Conservation (phyloP, 352 stramenopile genomes). For the Phytophthora pluvialis region DNA sequence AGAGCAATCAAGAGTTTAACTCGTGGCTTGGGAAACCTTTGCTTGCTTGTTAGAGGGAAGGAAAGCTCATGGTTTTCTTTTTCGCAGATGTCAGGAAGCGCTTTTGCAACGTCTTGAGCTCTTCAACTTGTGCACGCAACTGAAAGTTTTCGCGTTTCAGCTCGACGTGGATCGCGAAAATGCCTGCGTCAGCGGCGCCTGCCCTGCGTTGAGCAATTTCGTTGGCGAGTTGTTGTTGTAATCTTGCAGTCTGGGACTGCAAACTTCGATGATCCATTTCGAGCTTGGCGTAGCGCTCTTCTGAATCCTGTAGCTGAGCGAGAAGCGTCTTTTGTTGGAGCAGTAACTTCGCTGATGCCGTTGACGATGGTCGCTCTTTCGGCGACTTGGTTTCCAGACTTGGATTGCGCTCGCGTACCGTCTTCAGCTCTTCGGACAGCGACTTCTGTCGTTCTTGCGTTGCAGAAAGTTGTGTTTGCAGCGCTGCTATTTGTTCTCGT, state of each 20-base stretch:
- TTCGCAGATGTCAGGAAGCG: constrained; percentile 73
- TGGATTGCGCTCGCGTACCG: constrained; percentile 19
- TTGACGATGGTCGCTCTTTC: constrained; percentile 20
- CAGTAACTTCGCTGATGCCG: constrained; percentile 28
- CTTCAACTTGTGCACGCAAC: constrained; percentile 65
- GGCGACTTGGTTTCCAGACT: constrained; percentile 23
- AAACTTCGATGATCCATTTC: constrained; percentile 24
- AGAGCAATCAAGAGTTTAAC: constrained; percentile 20
- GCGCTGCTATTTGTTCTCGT: constrained; percentile 41
- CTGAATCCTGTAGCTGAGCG: constrained; percentile 27
- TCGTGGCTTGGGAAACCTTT: neutral
- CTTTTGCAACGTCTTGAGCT: constrained; percentile 74
- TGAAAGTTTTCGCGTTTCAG: constrained; percentile 81
- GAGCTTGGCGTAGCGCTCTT: constrained; percentile 27
- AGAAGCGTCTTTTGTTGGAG: constrained; percentile 36
- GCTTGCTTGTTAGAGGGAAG: constrained; percentile 40
- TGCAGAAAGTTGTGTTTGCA: constrained; percentile 45
- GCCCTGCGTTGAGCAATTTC: constrained; percentile 34
- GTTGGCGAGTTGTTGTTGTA: constrained; percentile 30
- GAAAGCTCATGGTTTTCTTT: constrained; percentile 79
- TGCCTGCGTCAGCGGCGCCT: constrained; percentile 25
- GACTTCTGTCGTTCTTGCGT: constrained; percentile 21
- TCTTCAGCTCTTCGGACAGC: constrained; percentile 21
- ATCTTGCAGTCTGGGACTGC: constrained; percentile 18
- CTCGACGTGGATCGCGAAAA: constrained; percentile 76